phyloP scores from a whole-genome alignment of 2,329 filamentous ascomycete genomes.

The Phyllachora maydis region DNA sequence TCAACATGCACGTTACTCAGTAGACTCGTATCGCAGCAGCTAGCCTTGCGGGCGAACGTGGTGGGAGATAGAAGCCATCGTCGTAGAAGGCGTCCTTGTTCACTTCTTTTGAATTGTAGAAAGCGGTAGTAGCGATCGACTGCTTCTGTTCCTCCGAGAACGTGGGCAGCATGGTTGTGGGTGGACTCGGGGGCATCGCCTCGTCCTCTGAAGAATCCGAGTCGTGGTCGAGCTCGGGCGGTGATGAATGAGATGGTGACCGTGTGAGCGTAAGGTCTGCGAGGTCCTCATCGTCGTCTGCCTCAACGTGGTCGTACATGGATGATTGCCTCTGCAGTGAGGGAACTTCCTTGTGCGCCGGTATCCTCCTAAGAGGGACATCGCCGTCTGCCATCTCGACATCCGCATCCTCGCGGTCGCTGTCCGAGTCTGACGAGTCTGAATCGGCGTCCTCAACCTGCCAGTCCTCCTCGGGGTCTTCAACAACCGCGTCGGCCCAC shows the following conservation, averaged over 20 bases:
- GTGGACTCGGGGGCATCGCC: conserved; percentile 50
- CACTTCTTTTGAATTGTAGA: too few relatives aligned
- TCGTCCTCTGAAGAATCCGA: conserved; percentile 55
- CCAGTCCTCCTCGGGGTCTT: conserved; percentile 54
- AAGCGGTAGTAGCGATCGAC: too few relatives aligned
- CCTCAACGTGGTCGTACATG: conserved; percentile 19
- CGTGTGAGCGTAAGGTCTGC: conserved; percentile 46
- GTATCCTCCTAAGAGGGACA: conserved; percentile 23
- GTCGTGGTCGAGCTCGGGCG: conserved; percentile 52
- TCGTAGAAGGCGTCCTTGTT: conserved; percentile 22
- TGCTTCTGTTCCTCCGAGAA: conserved; percentile 40
- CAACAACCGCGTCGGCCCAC: conserved; percentile 65
- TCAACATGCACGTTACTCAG: conserved; percentile 13
- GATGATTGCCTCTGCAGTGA: conserved; percentile 2
- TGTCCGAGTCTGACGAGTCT: conserved; percentile 28
- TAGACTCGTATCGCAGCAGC: conserved; percentile 36
- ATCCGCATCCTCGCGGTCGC: conserved; percentile 29
- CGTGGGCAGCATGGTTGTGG: conserved; percentile 30
- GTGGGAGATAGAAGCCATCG: conserved; percentile 31
- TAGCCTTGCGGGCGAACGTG: conserved; percentile 26
- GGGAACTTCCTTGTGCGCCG: conserved; percentile 11
- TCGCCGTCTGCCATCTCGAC: conserved; percentile 31
- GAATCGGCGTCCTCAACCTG: conserved; percentile 41
- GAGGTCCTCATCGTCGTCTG: conserved; percentile 42
- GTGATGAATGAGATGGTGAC: conserved; percentile 44